Base-by-base conservation (phyloP, 495 filamentous ascomycete genomes). In the Aspergillus biplanus region DNA sequence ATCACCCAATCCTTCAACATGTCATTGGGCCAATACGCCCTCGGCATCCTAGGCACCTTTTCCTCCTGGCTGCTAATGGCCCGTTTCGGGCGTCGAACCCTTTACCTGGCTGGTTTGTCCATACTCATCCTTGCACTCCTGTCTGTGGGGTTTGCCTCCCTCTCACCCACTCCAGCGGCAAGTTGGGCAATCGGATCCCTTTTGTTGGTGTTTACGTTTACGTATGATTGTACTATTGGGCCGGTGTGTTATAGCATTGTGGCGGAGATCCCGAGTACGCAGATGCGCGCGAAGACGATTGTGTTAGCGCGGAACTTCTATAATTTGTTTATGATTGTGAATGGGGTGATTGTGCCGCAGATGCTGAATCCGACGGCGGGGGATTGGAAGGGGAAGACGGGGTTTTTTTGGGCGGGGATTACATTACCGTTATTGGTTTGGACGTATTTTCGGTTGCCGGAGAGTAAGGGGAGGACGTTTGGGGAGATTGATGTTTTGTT, bases 401-500 rank as follows among this genome's bases (percentile, higher is more conserved):
- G 59, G 31, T 62, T 62, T 31, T 62, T 62, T n/a, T 62, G 59
- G 59, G 59, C 33, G 0, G 59, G 59, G 50, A n/a, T 62, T 27
- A 62, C 59, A 5, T 7, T 62, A 0, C 13, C 31, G 0, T n/a
- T 62, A 31, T 31, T 62, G 27, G 2, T 44, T 1, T 62, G 59
- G 59, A 39, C 59, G 15, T 56, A 47, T 49, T 56, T 48, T 8
- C 42, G 59, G 31, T 15, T 62, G 13, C 59, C 59, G 0, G 59
- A 62, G 39, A 18, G 37, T 0, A 62, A 62, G 50, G 52, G 39
- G n/a, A 34, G 50, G 52, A 62, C 59, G 1, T 62, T 55, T 56
- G 59, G 49, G 13, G 59, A 62, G 59, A 62, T 62, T 37, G 59
- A 62, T 56, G n/a, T 62, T 4, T 56, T 62, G 59, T 62, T 62